These are phyloP conservation scores for Exophiala lecanii-corni DNA, from an alignment of 2,329 filamentous ascomycete species.

Conservation along the genomic window DNA sequence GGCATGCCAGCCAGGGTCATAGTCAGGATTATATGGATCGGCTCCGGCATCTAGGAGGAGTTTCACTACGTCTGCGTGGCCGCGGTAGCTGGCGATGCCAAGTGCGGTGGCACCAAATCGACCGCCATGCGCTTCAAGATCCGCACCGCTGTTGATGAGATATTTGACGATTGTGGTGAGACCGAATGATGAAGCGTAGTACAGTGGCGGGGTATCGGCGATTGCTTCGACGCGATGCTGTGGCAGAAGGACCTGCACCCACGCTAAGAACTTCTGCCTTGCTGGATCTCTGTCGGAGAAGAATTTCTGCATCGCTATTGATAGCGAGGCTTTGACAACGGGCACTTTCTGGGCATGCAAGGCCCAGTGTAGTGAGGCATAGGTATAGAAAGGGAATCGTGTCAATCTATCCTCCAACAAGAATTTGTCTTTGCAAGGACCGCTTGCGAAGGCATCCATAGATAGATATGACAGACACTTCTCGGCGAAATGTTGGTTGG, in stretches of 20 bases:
- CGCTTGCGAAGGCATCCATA: too few relatives aligned
- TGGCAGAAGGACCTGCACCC: conserved; percentile 1
- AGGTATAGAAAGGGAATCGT: too few relatives aligned
- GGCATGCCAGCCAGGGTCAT: too few relatives aligned
- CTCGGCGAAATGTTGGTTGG: too few relatives aligned
- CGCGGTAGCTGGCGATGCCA: conserved; percentile 3
- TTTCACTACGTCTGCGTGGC: conserved; percentile 9
- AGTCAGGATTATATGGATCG: too few relatives aligned
- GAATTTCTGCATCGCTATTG: not conserved
- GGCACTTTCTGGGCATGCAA: not conserved
- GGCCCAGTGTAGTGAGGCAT: too few relatives aligned
- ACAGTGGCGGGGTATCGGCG: not conserved
- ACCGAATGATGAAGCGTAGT: conserved; percentile 4
- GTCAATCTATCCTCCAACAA: too few relatives aligned
- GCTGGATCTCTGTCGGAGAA: not conserved
- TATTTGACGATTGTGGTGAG: not conserved
- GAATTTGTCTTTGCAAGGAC: too few relatives aligned
- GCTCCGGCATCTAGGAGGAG: conserved; percentile 11
- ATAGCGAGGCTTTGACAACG: not conserved
- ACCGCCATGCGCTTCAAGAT: conserved; percentile 1
- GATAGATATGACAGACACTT: too few relatives aligned
- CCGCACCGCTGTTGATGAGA: conserved; percentile 1
- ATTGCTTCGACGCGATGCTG: not conserved
- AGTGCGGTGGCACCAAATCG: conserved; percentile 8
- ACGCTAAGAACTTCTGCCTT: not conserved